Evolutionary conservation across 1,139 yeast species (phyloP).

Genomic region (Blastobotrys arbuscula): DNA sequence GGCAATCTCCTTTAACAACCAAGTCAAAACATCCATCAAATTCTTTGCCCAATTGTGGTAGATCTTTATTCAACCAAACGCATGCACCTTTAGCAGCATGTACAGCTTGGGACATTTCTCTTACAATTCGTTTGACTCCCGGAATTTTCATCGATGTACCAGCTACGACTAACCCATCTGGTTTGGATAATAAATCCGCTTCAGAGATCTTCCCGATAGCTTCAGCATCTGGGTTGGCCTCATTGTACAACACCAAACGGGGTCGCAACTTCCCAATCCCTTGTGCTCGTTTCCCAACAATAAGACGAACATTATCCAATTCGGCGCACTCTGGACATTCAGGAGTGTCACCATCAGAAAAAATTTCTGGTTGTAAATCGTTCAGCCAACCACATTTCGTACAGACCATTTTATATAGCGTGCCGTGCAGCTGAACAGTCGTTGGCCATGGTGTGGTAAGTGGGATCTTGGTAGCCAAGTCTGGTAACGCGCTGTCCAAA

Average conservation of each 20-base stretch:
- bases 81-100: slow-evolving; percentile 54
- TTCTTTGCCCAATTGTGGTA: slow-evolving; percentile 45
- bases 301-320: slow-evolving; percentile 42
- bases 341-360: slow-evolving; percentile 38
- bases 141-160: slow-evolving; percentile 87
- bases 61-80: slow-evolving; percentile 52
- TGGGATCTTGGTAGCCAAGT: slow-evolving; percentile 47
- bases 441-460: slow-evolving; percentile 45
- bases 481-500: slow-evolving; percentile 39
- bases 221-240: slow-evolving; percentile 83
- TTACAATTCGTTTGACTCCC: slow-evolving; percentile 73
- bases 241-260: slow-evolving; percentile 78
- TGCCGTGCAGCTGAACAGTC: slow-evolving; percentile 76
- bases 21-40: slow-evolving; percentile 50
- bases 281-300: slow-evolving; percentile 66
- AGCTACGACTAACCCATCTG: slow-evolving; percentile 69
- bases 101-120: slow-evolving; percentile 60
- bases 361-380: slow-evolving; percentile 39
- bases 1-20: slow-evolving; percentile 57
- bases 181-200: slow-evolving; percentile 51
- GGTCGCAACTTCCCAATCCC: slow-evolving; percentile 78
- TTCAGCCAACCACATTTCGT: slow-evolving; percentile 60
- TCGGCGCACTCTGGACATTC: slow-evolving; percentile 55
- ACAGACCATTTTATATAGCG: slow-evolving; percentile 63
- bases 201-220: slow-evolving; percentile 68